Evolutionary conservation across 2,329 filamentous ascomycete genomes (phyloP).

Genomic region (Fusarium fujikuroi): DNA sequence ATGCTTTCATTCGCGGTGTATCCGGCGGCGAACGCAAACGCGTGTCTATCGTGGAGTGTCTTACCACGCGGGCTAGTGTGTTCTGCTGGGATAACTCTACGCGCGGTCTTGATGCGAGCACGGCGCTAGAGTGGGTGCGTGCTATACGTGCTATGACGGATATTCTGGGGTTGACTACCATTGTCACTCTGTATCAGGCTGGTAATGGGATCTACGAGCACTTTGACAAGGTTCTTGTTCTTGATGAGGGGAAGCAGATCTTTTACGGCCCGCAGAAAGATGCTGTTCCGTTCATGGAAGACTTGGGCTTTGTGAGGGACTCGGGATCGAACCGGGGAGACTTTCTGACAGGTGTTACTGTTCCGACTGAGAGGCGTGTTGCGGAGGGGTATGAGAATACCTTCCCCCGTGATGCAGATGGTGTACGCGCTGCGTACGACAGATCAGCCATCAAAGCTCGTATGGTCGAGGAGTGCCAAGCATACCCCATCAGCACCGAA

Average conservation of each 20-base stretch:
- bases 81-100: slow-evolving; percentile 76
- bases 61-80: slow-evolving; percentile 67
- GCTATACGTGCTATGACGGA: slow-evolving; percentile 72
- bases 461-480: slow-evolving; percentile 64
- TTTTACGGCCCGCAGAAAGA: slow-evolving; percentile 70
- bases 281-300: slow-evolving; percentile 72
- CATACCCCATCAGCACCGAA: slow-evolving; percentile 62
- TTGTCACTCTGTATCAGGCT: slow-evolving; percentile 75
- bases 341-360: slow-evolving; percentile 73
- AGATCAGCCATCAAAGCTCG: slow-evolving; percentile 58
- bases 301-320: slow-evolving; percentile 69
- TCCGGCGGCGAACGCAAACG: slow-evolving; percentile 76
- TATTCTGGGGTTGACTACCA: slow-evolving; percentile 66
- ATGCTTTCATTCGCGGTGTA: slow-evolving; percentile 73
- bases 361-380: slow-evolving; percentile 75
- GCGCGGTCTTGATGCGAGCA: slow-evolving; percentile 72
- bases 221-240: slow-evolving; percentile 77
- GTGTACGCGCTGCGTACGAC: slow-evolving; percentile 61
- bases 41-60: slow-evolving; percentile 73
- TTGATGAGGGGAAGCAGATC: slow-evolving; percentile 73
- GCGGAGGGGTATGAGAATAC: slow-evolving; percentile 51
- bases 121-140: slow-evolving; percentile 69
- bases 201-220: slow-evolving; percentile 75
- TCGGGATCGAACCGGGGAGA: slow-evolving; percentile 72
- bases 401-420: slow-evolving; percentile 57